A percentile compares a stretch with the other conserved stretches of the same genome.
These are phyloP conservation scores for apple (Malus domestica) DNA, from an alignment of 306 rosid genomes.

Conservation along the genomic window DNA sequence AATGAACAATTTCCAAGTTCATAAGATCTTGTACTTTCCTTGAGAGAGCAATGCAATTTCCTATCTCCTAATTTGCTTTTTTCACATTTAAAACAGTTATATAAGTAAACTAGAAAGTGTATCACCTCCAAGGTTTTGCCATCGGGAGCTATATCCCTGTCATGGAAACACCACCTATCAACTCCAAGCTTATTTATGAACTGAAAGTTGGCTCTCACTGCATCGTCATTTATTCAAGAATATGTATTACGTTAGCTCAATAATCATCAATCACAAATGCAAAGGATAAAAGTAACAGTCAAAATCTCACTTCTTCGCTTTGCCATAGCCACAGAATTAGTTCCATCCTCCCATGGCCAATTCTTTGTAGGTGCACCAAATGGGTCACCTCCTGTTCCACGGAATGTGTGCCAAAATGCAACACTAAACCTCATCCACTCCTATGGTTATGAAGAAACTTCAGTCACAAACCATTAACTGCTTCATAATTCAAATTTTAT, in stretches of 20 bases:
- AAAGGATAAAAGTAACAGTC: not conserved
- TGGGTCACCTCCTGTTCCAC: constrained; percentile 87
- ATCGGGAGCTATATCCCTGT: constrained; percentile 91
- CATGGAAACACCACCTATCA: constrained; percentile 89
- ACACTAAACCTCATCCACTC: constrained; percentile 98
- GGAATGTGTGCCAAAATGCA: constrained; percentile 98
- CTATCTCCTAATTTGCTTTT: not conserved
- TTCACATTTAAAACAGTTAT: not conserved
- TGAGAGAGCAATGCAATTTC: not conserved
- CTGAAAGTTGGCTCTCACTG: constrained; percentile 94
- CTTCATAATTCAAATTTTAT: not conserved
- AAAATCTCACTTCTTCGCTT: constrained; percentile 77
- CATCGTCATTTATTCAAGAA: constrained; percentile 3
- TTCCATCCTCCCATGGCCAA: constrained; percentile 99
- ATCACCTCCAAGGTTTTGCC: constrained; percentile 64
- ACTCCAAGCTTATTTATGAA: constrained; percentile 86
- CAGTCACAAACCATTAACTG: constrained; percentile 15
- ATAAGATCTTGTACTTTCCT: not conserved
- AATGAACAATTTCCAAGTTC: not conserved
- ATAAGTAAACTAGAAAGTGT: not conserved
- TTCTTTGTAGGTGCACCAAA: constrained; percentile 79
- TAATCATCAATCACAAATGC: not conserved
- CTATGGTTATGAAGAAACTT: constrained; percentile 23
- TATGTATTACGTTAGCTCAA: not conserved
- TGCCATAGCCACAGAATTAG: constrained; percentile 84